Evolutionary conservation across 257 asterid genomes (phyloP), one percentile per base, ranked within the genome.

Genomic region (Nicotiana paniculata): DNA sequence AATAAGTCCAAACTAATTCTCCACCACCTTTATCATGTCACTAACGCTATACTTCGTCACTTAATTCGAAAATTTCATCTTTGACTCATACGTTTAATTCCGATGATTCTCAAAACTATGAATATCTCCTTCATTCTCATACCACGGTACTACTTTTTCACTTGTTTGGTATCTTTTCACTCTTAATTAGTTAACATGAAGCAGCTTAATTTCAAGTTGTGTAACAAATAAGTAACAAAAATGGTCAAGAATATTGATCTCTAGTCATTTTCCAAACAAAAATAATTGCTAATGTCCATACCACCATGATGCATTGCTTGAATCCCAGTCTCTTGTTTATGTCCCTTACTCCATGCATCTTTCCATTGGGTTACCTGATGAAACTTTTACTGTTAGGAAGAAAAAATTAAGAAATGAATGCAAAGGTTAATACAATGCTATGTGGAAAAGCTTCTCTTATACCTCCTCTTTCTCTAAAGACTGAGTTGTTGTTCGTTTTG

Each of bases 361-460:
- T 74, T 74, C 79, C 79, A 74, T 26, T 74, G 79, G 15, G 24
- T 74, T 48, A 46, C 62, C 79, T 74, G 79, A 74, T 74, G 79
- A n/a, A 74, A 74, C 2, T 3, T 48, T 48, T 48, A 74, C 79
- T 13, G 0, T 74, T 26, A 74, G 79, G 24, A 74, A 48, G 61
- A 26, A 6, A 3, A 48, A 24, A n/a, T 74, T 15, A 7, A 46
- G 24, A 74, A 74, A 21, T 74, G 62, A 48, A 24, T 21, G 59
- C 0, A 70, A 21, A 48, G 39, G 51, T 3, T 51, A 51, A 51
- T 17, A 11, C 26, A 46, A 13, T 24, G 2, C 26, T 74, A 48
- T n/a, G 15, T 24, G 37, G 15, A 74, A 74, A 48, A 72, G 3
- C 8, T 46, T 74, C 79, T 24, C 24, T 6, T 24, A 37, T 74